phyloP scores from a whole-genome alignment of 2,329 filamentous ascomycete genomes.

The Beauveria asiatica region DNA sequence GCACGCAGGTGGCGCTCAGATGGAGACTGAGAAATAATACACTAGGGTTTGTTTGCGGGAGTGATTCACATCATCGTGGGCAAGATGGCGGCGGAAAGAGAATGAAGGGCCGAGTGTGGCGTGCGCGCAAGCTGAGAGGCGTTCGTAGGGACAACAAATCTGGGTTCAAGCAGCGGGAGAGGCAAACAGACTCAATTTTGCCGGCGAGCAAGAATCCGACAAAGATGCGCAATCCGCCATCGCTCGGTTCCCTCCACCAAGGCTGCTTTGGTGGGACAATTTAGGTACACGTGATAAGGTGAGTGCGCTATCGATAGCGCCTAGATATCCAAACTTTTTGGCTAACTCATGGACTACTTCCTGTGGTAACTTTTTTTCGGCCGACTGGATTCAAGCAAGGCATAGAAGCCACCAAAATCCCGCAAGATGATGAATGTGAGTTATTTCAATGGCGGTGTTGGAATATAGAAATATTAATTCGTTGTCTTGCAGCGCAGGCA shows the following conservation, averaged over 20 bases:
- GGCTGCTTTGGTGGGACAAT: slow-evolving; percentile 30
- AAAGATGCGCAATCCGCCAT: slow-evolving; percentile 8
- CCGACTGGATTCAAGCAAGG: background rate
- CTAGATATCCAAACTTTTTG: slow-evolving; percentile 17
- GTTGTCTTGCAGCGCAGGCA: slow-evolving; percentile 28
- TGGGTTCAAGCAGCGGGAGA: background rate
- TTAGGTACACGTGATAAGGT: slow-evolving; percentile 33
- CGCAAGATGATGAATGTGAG: slow-evolving; percentile 27
- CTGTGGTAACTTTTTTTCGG: slow-evolving; percentile 9
- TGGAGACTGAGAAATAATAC: slow-evolving; percentile 4
- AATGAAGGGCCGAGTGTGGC: background rate
- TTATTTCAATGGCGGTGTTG: background rate
- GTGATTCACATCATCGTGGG: slow-evolving; percentile 15
- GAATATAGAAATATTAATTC: slow-evolving; percentile 14
- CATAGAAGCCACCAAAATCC: background rate
- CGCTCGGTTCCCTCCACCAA: slow-evolving; percentile 15
- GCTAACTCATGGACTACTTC: slow-evolving; percentile 18
- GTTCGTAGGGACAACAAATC: background rate
- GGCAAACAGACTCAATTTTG: background rate
- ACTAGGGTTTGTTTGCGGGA: slow-evolving; percentile 3
- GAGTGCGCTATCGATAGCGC: slow-evolving; percentile 22
- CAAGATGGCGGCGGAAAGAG: background rate
- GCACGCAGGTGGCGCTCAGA: background rate
- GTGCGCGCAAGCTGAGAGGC: background rate
- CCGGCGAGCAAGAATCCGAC: background rate